These are phyloP conservation scores for Ophiostoma tasmaniense DNA, from an alignment of 2,329 filamentous ascomycete species.

Conservation along the genomic window DNA sequence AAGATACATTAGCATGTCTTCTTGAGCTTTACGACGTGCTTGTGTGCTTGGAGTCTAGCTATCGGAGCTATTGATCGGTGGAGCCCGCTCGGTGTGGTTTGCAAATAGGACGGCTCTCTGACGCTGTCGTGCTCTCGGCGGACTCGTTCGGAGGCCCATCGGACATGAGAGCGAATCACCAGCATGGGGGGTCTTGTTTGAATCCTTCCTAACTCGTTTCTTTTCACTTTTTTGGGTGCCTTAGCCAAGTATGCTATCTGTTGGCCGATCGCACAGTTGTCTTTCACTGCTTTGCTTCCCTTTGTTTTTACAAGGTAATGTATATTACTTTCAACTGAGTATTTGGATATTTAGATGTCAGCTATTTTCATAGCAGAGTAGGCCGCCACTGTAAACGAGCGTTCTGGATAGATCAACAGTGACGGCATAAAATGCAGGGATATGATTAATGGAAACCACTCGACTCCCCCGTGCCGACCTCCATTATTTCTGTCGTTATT, in stretches of 20 bases:
- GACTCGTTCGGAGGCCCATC: not conserved
- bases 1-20: not conserved
- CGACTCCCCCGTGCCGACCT: conserved; percentile 3
- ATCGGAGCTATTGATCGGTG: not conserved
- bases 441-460: conserved; percentile 2
- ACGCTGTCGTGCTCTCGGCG: not conserved
- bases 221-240: not conserved
- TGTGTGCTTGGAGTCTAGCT: not conserved
- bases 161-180: not conserved
- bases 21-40: not conserved
- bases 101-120: not conserved
- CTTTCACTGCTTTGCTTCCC: not conserved
- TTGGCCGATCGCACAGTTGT: not conserved
- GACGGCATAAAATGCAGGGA: not conserved
- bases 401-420: not conserved
- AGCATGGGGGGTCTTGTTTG: not conserved
- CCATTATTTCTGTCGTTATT: conserved; percentile 5
- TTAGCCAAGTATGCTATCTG: not conserved
- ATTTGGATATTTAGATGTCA: not conserved
- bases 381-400: not conserved
- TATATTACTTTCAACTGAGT: too few species aligned
- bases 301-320: not conserved
- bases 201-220: not conserved
- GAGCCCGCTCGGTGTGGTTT: not conserved
- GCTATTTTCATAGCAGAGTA: not conserved